Percentiles rank a stretch among this genome's conserved stretches.
Conservation (phyloP, 805 yeast genomes). For the Metschnikowia orientalis region DNA sequence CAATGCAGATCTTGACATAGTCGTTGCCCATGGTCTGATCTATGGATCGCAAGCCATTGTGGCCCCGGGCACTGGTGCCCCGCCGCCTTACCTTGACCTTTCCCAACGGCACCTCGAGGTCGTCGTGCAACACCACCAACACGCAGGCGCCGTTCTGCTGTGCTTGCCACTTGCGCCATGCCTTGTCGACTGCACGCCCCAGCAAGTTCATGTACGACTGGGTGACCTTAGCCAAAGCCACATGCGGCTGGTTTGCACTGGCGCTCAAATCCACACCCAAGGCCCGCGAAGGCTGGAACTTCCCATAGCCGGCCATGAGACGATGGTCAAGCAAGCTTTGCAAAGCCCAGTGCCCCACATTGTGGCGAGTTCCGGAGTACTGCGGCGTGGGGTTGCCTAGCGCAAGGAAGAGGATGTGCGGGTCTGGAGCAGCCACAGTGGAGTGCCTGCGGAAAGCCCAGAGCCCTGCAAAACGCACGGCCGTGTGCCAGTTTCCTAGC, state of each 20-base stretch:
- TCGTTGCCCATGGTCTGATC: constrained; percentile 42
- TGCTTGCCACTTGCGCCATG: constrained; percentile 37
- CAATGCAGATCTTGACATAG: constrained; percentile 67
- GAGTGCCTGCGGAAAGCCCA: no score
- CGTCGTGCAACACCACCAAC: constrained; percentile 72
- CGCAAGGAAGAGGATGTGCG: constrained; percentile 35
- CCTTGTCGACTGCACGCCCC: constrained; percentile 52
- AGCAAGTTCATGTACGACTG: constrained; percentile 64
- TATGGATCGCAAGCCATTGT: constrained; percentile 73
- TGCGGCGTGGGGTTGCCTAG: constrained; percentile 75
- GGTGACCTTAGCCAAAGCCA: constrained; percentile 47
- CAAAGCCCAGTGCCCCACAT: constrained; percentile 64
- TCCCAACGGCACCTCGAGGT: constrained; percentile 63
- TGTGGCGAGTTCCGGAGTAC: constrained; percentile 65
- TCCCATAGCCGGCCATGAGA: constrained; percentile 34
- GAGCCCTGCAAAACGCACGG: no score
- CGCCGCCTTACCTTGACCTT: constrained; percentile 57
- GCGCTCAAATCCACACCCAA: constrained; percentile 4
- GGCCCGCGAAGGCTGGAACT: constrained; percentile 9
- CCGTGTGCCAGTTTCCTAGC: no score
- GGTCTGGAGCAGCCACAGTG: no score
- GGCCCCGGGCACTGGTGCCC: constrained; percentile 69
- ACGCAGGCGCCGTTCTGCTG: constrained; percentile 24
- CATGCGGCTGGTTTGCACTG: constrained; percentile 12
- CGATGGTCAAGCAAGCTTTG: constrained; percentile 53